Percentiles rank a stretch among this genome's conserved stretches.
phyloP scores from a whole-genome alignment of 495 filamentous ascomycete species.

The Aspergillus saccharolyticus region DNA sequence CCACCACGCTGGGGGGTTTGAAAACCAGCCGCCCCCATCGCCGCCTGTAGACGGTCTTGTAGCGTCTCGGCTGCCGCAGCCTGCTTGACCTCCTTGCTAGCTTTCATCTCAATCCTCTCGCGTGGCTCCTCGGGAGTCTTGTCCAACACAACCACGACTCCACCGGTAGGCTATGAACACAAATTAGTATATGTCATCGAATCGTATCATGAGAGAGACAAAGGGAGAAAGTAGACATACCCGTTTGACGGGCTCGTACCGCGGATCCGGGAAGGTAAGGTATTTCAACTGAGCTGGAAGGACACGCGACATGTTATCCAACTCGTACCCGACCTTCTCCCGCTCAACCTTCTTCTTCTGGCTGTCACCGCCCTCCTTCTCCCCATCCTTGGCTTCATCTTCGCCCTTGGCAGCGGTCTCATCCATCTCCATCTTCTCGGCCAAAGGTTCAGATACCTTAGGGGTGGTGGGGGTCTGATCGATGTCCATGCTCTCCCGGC shows the following conservation, averaged over 20 bases:
- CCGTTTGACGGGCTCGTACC: slow-evolving; percentile 95
- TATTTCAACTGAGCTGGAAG: slow-evolving; percentile 91
- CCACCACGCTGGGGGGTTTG: slow-evolving; percentile 39
- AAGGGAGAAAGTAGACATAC: slow-evolving; percentile 44
- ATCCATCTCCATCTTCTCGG: slow-evolving; percentile 89
- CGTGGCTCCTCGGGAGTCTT: slow-evolving; percentile 74
- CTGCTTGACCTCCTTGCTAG: slow-evolving; percentile 70
- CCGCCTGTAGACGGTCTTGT: slow-evolving; percentile 41
- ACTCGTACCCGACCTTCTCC: slow-evolving; percentile 91
- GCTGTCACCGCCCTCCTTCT: slow-evolving; percentile 53
- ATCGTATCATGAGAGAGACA: too few relatives aligned
- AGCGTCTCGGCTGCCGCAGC: slow-evolving; percentile 47
- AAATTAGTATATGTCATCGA: slow-evolving; percentile 41
- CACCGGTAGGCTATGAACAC: slow-evolving; percentile 72
- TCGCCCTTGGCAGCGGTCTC: slow-evolving; percentile 57
- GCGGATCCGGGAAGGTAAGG: slow-evolving; percentile 77
- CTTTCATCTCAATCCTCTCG: slow-evolving; percentile 76
- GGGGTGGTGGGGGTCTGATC: slow-evolving; percentile 73
- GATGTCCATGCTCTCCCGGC: slow-evolving; percentile 80
- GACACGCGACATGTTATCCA: slow-evolving; percentile 95
- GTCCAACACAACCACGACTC: slow-evolving; percentile 86
- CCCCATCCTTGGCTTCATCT: slow-evolving; percentile 60
- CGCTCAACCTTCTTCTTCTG: slow-evolving; percentile 85
- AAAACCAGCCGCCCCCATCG: slow-evolving; percentile 31
- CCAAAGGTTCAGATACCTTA: slow-evolving; percentile 58